phyloP scores from a whole-genome alignment of 768 basidiomycete genomes.

The Austroboletus eburneus region DNA sequence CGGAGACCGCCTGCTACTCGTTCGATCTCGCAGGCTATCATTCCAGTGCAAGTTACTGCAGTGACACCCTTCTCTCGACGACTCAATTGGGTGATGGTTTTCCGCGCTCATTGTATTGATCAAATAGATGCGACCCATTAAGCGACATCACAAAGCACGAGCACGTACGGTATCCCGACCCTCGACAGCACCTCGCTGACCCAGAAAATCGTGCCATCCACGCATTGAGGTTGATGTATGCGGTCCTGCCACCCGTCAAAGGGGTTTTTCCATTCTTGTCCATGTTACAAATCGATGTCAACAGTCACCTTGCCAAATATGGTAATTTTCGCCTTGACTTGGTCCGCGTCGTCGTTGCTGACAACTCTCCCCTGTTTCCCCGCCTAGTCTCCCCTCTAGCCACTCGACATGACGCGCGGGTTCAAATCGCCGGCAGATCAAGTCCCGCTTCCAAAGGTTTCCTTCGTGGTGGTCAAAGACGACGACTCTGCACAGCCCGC shows the following conservation, averaged over 20 bases:
- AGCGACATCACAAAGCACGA: no score
- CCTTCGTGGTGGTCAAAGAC: slow-evolving; percentile 62
- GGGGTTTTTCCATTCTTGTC: slow-evolving; percentile 13
- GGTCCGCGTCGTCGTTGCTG: slow-evolving; percentile 9
- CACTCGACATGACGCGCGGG: slow-evolving; percentile 36
- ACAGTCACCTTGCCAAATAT: slow-evolving; percentile 16
- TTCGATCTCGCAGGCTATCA: no score
- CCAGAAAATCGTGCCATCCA: no score
- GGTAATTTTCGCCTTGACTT: slow-evolving; percentile 8
- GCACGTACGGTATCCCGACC: background rate
- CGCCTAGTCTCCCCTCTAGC: slow-evolving; percentile 2
- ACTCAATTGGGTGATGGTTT: no score
- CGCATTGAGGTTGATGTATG: no score
- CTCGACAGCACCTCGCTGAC: no score
- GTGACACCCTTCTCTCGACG: background rate
- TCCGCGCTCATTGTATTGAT: no score
- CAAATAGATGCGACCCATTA: background rate
- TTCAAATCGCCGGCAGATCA: slow-evolving; percentile 35
- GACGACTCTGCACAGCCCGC: slow-evolving; percentile 56
- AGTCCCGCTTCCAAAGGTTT: slow-evolving; percentile 55
- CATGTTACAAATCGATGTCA: slow-evolving; percentile 10
- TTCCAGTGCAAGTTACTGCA: no score
- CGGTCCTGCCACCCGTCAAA: background rate
- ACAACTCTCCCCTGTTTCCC: slow-evolving; percentile 15
- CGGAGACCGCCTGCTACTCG: no score